These are phyloP conservation scores for Aspergillus aculeatus DNA, from an alignment of 2,329 filamentous ascomycete species.

Conservation along the genomic window DNA sequence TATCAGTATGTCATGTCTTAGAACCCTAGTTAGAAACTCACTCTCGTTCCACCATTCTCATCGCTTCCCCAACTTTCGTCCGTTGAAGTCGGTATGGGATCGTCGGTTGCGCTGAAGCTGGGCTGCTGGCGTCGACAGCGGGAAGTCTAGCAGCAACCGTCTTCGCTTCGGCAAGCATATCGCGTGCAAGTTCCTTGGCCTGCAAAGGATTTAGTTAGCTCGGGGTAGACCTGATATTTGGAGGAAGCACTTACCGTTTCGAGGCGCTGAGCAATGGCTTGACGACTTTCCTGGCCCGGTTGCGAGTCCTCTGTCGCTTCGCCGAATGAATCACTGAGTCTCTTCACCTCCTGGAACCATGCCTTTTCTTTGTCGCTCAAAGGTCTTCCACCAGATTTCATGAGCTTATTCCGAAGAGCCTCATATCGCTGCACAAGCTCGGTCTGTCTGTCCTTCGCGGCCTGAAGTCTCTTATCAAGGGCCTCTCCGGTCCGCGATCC, in stretches of 20 bases:
- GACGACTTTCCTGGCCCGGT: conserved; percentile 21
- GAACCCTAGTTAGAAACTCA: conserved; percentile 23
- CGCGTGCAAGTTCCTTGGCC: conserved; percentile 42
- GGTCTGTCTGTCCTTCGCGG: conserved; percentile 41
- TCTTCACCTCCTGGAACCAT: conserved; percentile 47
- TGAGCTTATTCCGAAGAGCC: conserved; percentile 43
- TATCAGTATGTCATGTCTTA: not conserved
- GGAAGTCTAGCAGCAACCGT: conserved; percentile 31
- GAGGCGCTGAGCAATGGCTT: conserved; percentile 36
- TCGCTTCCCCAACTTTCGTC: conserved; percentile 48
- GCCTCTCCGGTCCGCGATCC: conserved; percentile 32
- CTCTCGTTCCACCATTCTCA: conserved; percentile 53
- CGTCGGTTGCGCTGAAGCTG: conserved; percentile 31
- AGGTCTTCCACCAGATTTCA: conserved; percentile 44
- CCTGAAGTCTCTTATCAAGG: conserved; percentile 42
- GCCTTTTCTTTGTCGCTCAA: conserved; percentile 48
- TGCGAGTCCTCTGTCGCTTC: conserved; percentile 19
- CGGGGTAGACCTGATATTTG: no score
- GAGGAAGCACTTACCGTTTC: conserved; percentile 37
- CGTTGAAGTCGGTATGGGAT: conserved; percentile 46
- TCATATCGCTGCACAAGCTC: conserved; percentile 45
- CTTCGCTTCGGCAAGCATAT: conserved; percentile 40
- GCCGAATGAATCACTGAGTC: conserved; percentile 38
- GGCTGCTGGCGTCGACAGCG: conserved; percentile 27
- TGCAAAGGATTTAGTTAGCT: conserved; percentile 22